Evolutionary conservation across 1,284 basidiomycete genomes (phyloP).

Genomic region (Malassezia nana): DNA sequence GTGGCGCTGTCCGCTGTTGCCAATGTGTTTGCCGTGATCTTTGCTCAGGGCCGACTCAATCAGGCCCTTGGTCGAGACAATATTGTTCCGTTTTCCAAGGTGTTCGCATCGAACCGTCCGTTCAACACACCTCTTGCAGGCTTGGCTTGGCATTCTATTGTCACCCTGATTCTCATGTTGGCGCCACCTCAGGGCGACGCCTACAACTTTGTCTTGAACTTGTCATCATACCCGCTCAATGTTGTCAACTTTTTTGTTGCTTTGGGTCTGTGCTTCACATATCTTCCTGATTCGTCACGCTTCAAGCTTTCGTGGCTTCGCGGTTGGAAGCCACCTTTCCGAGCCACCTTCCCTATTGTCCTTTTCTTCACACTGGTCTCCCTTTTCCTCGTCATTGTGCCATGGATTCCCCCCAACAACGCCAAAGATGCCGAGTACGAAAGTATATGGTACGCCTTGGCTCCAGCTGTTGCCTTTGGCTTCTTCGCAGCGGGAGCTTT

Average conservation of each 20-base stretch:
- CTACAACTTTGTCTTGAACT: conserved; percentile 56
- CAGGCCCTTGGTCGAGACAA: conserved; percentile 57
- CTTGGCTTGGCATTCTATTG: conserved; percentile 50
- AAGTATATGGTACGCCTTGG: conserved; percentile 21
- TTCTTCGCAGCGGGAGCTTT: conserved; percentile 51
- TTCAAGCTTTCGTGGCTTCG: conserved; percentile 19
- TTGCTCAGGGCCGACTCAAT: conserved; percentile 52
- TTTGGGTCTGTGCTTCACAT: conserved; percentile 53
- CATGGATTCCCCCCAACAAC: conserved; percentile 57
- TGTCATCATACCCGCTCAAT: conserved; percentile 55
- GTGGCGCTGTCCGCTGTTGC: conserved; percentile 53
- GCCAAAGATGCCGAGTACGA: conserved; percentile 4
- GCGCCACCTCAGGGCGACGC: conserved; percentile 55
- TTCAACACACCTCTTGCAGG: conserved; percentile 54
- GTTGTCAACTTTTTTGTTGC: conserved; percentile 55
- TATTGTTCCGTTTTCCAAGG: conserved; percentile 52
- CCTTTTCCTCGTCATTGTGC: conserved; percentile 55
- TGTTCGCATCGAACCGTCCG: conserved; percentile 53
- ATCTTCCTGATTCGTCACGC: conserved; percentile 17
- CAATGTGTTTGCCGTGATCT: conserved; percentile 52
- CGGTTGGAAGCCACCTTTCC: conserved; percentile 31
- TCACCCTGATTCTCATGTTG: conserved; percentile 54
- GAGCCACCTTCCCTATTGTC: conserved; percentile 52
- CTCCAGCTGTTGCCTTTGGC: conserved; percentile 28
- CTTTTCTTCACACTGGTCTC: conserved; percentile 56